These are phyloP conservation scores for Sindora glabra DNA, from an alignment of 306 rosid species.

Conservation along the genomic window DNA sequence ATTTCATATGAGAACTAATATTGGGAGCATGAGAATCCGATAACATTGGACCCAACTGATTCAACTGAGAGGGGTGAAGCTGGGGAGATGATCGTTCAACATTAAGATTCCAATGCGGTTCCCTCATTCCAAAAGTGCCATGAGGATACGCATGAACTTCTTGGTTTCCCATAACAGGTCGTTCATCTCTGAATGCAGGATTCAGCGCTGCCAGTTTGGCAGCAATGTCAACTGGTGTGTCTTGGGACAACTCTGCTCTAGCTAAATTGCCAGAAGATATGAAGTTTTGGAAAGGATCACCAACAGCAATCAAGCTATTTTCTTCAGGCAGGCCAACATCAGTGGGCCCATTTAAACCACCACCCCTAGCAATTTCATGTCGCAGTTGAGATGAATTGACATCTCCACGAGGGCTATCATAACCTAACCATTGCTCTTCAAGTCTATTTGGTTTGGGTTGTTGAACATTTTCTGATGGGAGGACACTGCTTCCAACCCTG, in stretches of 20 bases:
- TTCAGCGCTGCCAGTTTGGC: slow-evolving; percentile 58
- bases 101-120: slow-evolving; percentile 56
- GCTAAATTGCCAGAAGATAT: slow-evolving; percentile 45
- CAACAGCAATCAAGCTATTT: slow-evolving; percentile 51
- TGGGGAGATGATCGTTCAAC: slow-evolving; percentile 54
- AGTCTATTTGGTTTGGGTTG: slow-evolving; percentile 43
- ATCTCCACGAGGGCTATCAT: slow-evolving; percentile 48
- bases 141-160: slow-evolving; percentile 51
- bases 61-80: slow-evolving; percentile 49
- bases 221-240: slow-evolving; percentile 44
- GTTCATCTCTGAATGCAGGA: slow-evolving; percentile 55
- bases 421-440: slow-evolving; percentile 50
- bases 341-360: slow-evolving; percentile 47
- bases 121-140: slow-evolving; percentile 61
- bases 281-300: slow-evolving; percentile 52
- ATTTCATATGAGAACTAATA: slow-evolving; percentile 52
- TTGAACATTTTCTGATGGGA: slow-evolving; percentile 33
- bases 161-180: slow-evolving; percentile 49
- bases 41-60: slow-evolving; percentile 46
- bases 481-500: slow-evolving; percentile 39
- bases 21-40: slow-evolving; percentile 59
- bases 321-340: slow-evolving; percentile 67
- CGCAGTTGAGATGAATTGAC: slow-evolving; percentile 40
- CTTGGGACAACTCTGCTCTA: slow-evolving; percentile 46
- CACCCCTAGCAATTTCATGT: slow-evolving; percentile 36